Evolutionary conservation across 2,329 filamentous ascomycete species (phyloP), one percentile per base, ranked within the genome.

Genomic region (Metarhizium robertsii): DNA sequence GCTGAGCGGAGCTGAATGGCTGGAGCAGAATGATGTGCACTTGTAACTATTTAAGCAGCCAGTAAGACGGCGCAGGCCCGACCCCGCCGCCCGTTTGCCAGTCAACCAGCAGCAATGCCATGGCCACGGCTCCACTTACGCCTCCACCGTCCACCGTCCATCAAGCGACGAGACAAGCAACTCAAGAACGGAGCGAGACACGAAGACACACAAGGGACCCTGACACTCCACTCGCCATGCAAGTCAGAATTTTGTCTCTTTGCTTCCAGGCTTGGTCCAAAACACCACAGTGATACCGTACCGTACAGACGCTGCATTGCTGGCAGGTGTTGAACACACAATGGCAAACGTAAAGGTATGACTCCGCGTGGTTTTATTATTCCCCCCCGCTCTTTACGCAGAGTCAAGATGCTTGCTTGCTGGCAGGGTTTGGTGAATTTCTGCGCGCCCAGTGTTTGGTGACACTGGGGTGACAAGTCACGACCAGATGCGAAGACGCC

Each of bases 301-400:
- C 55, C 32, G 43, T 42, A 36, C 29, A 48, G 47, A 50, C 43
- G 10, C 6, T 4, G 10, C 20, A 48, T 30, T 30, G 25, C 45
- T 29, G 30, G 45, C 45, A 48, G 20, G n/a, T 14, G 16, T 10
- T 53, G 48, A 32, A 53, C 32, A 18, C 30, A 50, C 38, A 46
- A 63, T 63, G 61, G 60, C 61, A 45, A 58, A 58, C 57, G 55
- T 56, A 56, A 63, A 62, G 60, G 61, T 61, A 51, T 47, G 51
- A 34, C 16, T 34, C 6, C 16, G 18, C 8, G 40, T 29, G 30
- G 13, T 40, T 6, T n/a, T 40, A 5, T 40, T 40, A 13, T 16
- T 2, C 38, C 38, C 14, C 38, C 38, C 14, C 14, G 13, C 14
- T 11, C 32, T 16, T 16, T 25, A 25, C 25, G 25, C 25, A 25